These are phyloP conservation scores for Eudorina sp. DNA, from an alignment of 139 green algal genomes.

Conservation along the genomic window DNA sequence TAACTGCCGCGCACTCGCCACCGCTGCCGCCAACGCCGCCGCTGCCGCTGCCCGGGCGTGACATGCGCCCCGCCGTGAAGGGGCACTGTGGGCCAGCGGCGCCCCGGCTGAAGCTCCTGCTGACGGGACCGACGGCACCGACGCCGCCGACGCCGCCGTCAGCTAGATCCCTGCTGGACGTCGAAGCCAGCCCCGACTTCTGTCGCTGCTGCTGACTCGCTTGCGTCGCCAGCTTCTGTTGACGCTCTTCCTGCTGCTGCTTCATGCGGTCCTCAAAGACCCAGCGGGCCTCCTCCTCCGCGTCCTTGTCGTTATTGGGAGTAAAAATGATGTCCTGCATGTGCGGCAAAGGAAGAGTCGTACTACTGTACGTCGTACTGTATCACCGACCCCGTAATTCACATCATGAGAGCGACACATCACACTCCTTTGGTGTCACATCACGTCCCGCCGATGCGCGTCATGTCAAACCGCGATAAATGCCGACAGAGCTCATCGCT, in stretches of 20 bases:
- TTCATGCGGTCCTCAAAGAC: neutral
- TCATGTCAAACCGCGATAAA: neutral
- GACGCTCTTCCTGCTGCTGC: neutral
- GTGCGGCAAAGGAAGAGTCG: neutral
- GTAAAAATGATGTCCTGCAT: constrained; percentile 23
- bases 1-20: neutral
- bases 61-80: neutral
- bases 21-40: neutral
- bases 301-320: neutral
- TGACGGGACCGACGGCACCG: neutral
- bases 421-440: neutral
- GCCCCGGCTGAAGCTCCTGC: too few relatives aligned
- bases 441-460: neutral
- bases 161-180: neutral
- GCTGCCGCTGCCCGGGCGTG: neutral
- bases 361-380: neutral
- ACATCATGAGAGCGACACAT: neutral
- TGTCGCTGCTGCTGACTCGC: neutral
- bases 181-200: neutral
- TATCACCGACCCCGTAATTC: neutral
- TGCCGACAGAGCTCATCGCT: neutral
- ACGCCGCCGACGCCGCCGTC: neutral
- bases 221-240: neutral
- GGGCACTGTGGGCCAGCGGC: neutral
- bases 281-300: constrained; percentile 39